These are phyloP conservation scores for Termitomyces sp. DNA, from an alignment of 768 basidiomycete species.

Conservation along the genomic window DNA sequence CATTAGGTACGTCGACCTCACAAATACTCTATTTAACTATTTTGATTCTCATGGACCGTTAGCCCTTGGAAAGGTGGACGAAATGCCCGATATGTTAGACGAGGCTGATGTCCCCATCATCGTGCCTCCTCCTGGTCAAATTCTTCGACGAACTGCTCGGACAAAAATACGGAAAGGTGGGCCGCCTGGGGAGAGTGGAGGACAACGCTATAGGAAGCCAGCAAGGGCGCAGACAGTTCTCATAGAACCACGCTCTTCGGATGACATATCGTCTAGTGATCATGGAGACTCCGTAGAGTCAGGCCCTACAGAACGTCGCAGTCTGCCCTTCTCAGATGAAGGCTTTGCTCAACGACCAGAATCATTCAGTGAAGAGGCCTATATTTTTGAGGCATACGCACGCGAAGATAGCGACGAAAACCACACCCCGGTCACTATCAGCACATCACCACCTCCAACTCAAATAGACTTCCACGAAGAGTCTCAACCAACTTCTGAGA, in stretches of 20 bases:
- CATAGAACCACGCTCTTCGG: conserved; percentile 53
- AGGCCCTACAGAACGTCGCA: conserved; percentile 25
- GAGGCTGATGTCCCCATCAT: conserved; percentile 91
- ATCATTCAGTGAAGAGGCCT: conserved; percentile 75
- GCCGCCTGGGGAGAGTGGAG: conserved; percentile 66
- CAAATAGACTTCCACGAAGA: conserved; percentile 15
- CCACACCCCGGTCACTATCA: conserved; percentile 21
- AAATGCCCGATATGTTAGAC: conserved; percentile 64
- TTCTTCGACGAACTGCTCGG: conserved; percentile 85
- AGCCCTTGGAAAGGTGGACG: conserved; percentile 68
- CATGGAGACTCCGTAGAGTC: conserved; percentile 49
- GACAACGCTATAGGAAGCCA: conserved; percentile 68
- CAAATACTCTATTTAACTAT: conserved; percentile 6
- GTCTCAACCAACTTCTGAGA: conserved; percentile 18
- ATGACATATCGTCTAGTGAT: conserved; percentile 68
- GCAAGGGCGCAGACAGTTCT: conserved; percentile 21
- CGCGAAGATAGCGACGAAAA: conserved; percentile 45
- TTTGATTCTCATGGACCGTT: conserved; percentile 12
- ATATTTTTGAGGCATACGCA: conserved; percentile 82
- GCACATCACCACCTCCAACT: conserved; percentile 23
- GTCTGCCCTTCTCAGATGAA: conserved; percentile 44
- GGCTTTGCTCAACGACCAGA: conserved; percentile 47
- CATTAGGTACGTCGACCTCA: conserved; percentile 61
- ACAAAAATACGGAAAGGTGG: conserved; percentile 93
- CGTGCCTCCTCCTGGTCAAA: conserved; percentile 80